These are phyloP conservation scores for Botryobasidium botryosum DNA, from an alignment of 768 basidiomycete genomes.

Conservation along the genomic window DNA sequence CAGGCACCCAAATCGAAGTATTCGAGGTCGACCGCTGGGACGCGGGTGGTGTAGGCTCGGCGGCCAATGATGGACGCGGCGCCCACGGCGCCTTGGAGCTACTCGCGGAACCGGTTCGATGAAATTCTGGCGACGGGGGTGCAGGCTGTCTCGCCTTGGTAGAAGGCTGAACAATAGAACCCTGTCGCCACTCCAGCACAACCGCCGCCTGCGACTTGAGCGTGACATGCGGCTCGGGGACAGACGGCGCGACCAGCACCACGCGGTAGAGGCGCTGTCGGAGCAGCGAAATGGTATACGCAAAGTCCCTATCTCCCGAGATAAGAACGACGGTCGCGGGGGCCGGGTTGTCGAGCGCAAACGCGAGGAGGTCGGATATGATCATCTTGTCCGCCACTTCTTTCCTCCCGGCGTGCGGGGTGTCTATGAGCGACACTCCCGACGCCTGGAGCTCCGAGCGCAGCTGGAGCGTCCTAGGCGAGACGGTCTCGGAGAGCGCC, in stretches of 20 bases:
- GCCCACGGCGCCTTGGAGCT: no score
- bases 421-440: constrained; percentile 33
- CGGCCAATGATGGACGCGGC: no score
- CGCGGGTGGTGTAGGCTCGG: no score
- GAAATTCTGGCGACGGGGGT: no score
- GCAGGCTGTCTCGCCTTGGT: no score
- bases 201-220: no score
- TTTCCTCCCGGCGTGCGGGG: constrained; percentile 18
- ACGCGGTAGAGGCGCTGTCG: constrained; percentile 37
- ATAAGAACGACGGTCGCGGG: constrained; percentile 43
- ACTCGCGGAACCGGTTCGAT: no score
- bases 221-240: no score
- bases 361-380: constrained; percentile 47
- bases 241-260: constrained; percentile 30
- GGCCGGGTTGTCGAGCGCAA: constrained; percentile 40
- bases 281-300: constrained; percentile 42
- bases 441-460: constrained; percentile 32
- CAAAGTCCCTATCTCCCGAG: constrained; percentile 49
- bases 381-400: constrained; percentile 43
- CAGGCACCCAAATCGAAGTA: no score
- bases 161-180: no score
- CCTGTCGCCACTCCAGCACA: no score
- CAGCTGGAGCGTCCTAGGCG: constrained; percentile 21
- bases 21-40: no score
- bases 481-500: constrained; percentile 24